phyloP scores from a whole-genome alignment of 1,284 basidiomycete genomes.

The Ganoderma boninense region DNA sequence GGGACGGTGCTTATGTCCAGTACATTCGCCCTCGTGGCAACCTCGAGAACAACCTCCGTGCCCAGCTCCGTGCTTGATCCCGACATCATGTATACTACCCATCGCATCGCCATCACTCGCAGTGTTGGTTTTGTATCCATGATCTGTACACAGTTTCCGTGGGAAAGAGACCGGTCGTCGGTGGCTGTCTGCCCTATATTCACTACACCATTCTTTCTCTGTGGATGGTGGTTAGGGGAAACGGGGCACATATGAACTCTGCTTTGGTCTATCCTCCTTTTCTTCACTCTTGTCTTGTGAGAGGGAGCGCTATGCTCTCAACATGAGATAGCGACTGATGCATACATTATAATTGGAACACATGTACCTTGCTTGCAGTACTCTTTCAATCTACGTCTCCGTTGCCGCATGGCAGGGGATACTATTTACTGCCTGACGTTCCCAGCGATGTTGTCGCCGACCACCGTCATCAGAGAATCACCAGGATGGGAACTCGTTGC shows the following conservation, averaged over 20 bases:
- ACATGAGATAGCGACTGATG: slow-evolving; percentile 15
- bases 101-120: slow-evolving; percentile 28
- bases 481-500: too few relatives aligned
- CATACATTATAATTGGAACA: slow-evolving; percentile 15
- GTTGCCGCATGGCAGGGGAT: too few relatives aligned
- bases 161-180: slow-evolving; percentile 8
- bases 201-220: slow-evolving; percentile 70
- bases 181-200: slow-evolving; percentile 61
- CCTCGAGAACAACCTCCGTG: slow-evolving; percentile 86
- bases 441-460: too few relatives aligned
- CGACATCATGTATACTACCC: slow-evolving; percentile 36
- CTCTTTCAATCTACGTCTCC: background rate
- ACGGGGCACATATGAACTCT: slow-evolving; percentile 69
- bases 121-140: slow-evolving; percentile 25
- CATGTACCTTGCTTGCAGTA: background rate
- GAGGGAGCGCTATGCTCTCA: slow-evolving; percentile 10
- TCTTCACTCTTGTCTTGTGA: slow-evolving; percentile 15
- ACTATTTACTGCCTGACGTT: too few relatives aligned
- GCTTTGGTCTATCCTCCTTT: slow-evolving; percentile 9
- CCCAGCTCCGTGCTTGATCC: slow-evolving; percentile 74
- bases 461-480: too few relatives aligned
- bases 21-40: slow-evolving; percentile 91
- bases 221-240: slow-evolving; percentile 85
- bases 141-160: background rate
- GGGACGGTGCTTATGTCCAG: slow-evolving; percentile 88